Evolutionary conservation across 2,329 filamentous ascomycete species (phyloP).

Genomic region (Penicillium sp.): DNA sequence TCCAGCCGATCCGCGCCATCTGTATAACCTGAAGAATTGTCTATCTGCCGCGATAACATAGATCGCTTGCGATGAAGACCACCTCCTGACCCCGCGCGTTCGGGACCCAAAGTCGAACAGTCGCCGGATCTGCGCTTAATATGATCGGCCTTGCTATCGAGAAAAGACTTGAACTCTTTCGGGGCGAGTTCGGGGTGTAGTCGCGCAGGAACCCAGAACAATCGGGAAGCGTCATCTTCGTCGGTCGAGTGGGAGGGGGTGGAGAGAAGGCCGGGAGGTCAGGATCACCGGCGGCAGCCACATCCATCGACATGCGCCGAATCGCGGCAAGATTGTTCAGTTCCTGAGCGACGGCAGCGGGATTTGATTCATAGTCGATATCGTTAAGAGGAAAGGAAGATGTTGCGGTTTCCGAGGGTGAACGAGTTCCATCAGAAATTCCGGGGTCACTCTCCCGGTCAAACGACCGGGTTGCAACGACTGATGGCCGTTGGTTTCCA

Average conservation of each 20-base stretch:
- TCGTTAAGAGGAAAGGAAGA: slow-evolving; percentile 73
- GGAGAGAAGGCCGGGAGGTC: slow-evolving; percentile 48
- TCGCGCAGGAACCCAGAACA: slow-evolving; percentile 94
- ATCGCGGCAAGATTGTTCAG: slow-evolving; percentile 88
- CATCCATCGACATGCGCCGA: slow-evolving; percentile 91
- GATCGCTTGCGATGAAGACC: slow-evolving; percentile 84
- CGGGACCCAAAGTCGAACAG: slow-evolving; percentile 55
- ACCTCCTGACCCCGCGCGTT: slow-evolving; percentile 55
- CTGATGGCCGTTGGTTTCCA: slow-evolving; percentile 32
- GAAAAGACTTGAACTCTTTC: slow-evolving; percentile 92
- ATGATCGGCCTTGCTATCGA: slow-evolving; percentile 87
- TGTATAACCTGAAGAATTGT: slow-evolving; percentile 70
- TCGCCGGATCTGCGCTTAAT: slow-evolving; percentile 82
- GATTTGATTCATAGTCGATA: slow-evolving; percentile 84
- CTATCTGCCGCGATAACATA: slow-evolving; percentile 89
- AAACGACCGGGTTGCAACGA: slow-evolving; percentile 30
- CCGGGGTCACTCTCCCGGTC: slow-evolving; percentile 52
- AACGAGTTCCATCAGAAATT: slow-evolving; percentile 54
- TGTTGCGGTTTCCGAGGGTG: slow-evolving; percentile 56
- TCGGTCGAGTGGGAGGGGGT: slow-evolving; percentile 54
- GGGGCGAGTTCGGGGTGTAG: slow-evolving; percentile 93
- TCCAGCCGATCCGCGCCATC: slow-evolving; percentile 81
- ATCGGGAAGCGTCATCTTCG: slow-evolving; percentile 80
- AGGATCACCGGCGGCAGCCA: slow-evolving; percentile 63
- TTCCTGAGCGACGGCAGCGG: slow-evolving; percentile 86